Percentiles rank a stretch among this genome's conserved stretches.
These are phyloP conservation scores for Fusarium musae DNA, from an alignment of 2,329 filamentous ascomycete genomes.

Conservation along the genomic window DNA sequence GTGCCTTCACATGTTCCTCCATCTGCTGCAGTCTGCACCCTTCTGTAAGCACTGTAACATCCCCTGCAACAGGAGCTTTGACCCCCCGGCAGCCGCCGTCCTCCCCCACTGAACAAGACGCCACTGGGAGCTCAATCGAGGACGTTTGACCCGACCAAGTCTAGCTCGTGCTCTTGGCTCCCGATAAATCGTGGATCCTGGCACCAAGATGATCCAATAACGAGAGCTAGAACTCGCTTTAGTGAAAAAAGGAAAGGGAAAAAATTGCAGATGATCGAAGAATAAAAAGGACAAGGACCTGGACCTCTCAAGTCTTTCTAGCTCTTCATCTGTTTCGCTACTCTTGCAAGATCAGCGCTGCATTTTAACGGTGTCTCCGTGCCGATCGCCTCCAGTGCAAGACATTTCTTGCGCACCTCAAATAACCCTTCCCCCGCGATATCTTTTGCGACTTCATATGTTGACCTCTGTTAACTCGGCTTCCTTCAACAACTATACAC, in stretches of 20 bases:
- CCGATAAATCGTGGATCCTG: conserved; percentile 30
- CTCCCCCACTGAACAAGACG: conserved; percentile 24
- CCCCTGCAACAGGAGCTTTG: conserved; percentile 23
- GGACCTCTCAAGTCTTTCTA: conserved; percentile 6
- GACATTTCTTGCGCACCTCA: conserved; percentile 23
- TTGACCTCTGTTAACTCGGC: conserved; percentile 30
- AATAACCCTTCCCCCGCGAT: conserved; percentile 14
- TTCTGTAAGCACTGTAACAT: conserved; percentile 37
- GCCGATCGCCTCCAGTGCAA: conserved; percentile 18
- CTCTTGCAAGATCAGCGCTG: conserved; percentile 16
- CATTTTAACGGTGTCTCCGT: conserved; percentile 25
- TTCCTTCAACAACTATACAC: conserved; percentile 24
- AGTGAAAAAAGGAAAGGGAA: conserved; percentile 13
- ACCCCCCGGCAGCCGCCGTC: conserved; percentile 21
- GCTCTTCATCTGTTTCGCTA: background rate
- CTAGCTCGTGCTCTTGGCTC: conserved; percentile 36
- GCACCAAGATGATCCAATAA: conserved; percentile 7
- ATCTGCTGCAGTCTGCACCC: background rate
- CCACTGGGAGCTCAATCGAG: conserved; percentile 26
- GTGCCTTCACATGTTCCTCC: background rate
- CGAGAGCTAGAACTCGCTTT: conserved; percentile 16
- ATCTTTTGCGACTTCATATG: conserved; percentile 15
- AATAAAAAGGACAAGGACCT: conserved; percentile 18
- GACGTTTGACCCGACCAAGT: conserved; percentile 23
- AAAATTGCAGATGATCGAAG: conserved; percentile 39